These are phyloP conservation scores for Fusarium beomiforme DNA, from an alignment of 2,329 filamentous ascomycete species.

Conservation along the genomic window DNA sequence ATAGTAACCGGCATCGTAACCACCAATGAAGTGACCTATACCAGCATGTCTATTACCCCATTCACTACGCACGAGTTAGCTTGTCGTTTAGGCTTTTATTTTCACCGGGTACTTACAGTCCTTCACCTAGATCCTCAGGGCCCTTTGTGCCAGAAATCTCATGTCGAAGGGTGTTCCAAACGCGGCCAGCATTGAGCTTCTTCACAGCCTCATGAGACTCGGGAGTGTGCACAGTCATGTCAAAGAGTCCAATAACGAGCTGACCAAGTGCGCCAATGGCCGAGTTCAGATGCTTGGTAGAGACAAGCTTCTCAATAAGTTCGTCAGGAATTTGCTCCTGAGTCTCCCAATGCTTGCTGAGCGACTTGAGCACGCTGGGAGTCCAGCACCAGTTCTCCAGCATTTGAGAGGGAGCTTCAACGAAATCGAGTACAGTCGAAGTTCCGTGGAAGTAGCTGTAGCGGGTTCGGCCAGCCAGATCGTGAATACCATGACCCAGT, in stretches of 20 bases:
- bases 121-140: constrained; percentile 71
- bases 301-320: constrained; percentile 77
- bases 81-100: background rate
- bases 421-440: constrained; percentile 73
- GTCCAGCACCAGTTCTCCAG: constrained; percentile 82
- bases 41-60: constrained; percentile 84
- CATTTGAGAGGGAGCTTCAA: constrained; percentile 78
- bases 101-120: constrained; percentile 55
- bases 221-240: constrained; percentile 83
- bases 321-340: constrained; percentile 77
- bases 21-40: constrained; percentile 84
- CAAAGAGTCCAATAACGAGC: constrained; percentile 83
- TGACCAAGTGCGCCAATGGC: constrained; percentile 82
- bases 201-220: constrained; percentile 75
- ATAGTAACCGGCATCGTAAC: constrained; percentile 89
- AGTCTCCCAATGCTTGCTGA: constrained; percentile 79
- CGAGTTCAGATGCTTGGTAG: constrained; percentile 83
- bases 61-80: constrained; percentile 54
- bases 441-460: constrained; percentile 76
- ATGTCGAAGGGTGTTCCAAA: constrained; percentile 78
- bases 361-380: constrained; percentile 68
- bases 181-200: constrained; percentile 69
- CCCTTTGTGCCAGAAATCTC: constrained; percentile 80
- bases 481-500: constrained; percentile 76
- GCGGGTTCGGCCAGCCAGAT: constrained; percentile 69